Evolutionary conservation across 768 basidiomycete genomes (phyloP).

Genomic region (Mycena metata): DNA sequence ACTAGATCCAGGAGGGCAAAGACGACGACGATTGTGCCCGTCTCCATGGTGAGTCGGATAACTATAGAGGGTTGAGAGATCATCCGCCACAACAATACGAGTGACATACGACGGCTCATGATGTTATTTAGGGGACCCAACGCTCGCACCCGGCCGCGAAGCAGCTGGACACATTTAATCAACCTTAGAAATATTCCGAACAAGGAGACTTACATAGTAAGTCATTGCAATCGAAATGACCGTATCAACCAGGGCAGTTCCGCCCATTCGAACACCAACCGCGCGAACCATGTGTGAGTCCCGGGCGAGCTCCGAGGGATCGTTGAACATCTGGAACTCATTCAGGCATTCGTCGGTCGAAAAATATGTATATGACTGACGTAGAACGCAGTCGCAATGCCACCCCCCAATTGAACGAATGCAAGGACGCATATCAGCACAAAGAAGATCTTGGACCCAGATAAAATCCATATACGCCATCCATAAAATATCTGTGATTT

Average conservation of each 20-base stretch:
- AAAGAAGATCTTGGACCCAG: conserved; percentile 17
- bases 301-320: conserved; percentile 2
- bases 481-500: conserved; percentile 38
- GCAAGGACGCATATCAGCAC: conserved; percentile 25
- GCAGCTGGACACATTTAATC: conserved; percentile 11
- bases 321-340: neutral
- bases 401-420: conserved; percentile 30
- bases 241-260: conserved; percentile 21
- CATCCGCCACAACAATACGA: no score
- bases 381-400: conserved; percentile 17
- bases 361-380: no score
- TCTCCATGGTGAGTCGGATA: conserved; percentile 32
- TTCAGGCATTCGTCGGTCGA: no score
- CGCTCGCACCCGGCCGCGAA: conserved; percentile 18
- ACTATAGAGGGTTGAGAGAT: conserved; percentile 7
- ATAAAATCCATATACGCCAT: conserved; percentile 37
- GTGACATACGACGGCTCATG: conserved; percentile 28
- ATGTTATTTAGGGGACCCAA: conserved; percentile 19
- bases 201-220: conserved; percentile 34
- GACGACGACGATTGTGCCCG: conserved; percentile 27
- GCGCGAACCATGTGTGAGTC: neutral
- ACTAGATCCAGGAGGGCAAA: conserved; percentile 34
- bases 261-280: conserved; percentile 24
- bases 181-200: no score
- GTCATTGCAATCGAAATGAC: conserved; percentile 36